Evolutionary conservation across 257 asterid species (phyloP).

Genomic region (Primulina eburnea): DNA sequence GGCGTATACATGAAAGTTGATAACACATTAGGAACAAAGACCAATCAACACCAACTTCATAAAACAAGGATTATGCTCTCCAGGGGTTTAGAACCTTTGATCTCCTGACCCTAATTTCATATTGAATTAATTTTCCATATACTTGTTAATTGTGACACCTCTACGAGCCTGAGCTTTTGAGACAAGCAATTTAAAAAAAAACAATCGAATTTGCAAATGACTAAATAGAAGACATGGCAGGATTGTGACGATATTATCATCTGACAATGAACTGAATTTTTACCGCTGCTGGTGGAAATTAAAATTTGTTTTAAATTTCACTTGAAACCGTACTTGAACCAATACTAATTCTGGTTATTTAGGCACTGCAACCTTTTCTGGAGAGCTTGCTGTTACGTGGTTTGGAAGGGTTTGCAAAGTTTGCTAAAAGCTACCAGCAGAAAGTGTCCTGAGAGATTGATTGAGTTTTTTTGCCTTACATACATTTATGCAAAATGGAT

Average conservation of each 20-base stretch:
- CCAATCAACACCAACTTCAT: background rate
- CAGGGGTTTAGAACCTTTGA: background rate
- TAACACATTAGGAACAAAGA: background rate
- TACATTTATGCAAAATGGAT: constrained; percentile 9
- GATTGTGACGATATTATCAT: too few relatives aligned
- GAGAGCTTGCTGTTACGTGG: constrained; percentile 67
- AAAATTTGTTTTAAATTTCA: background rate
- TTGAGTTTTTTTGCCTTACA: constrained; percentile 13
- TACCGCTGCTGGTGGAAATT: background rate
- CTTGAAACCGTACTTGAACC: background rate
- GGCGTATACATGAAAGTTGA: background rate
- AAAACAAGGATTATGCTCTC: background rate
- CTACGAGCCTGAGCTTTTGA: background rate
- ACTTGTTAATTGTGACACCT: background rate
- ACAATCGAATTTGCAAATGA: background rate
- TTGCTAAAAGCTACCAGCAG: constrained; percentile 53
- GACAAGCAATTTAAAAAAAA: background rate
- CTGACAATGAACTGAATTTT: background rate
- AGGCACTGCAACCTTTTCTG: constrained; percentile 85
- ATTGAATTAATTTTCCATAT: too few relatives aligned
- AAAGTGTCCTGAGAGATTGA: constrained; percentile 20
- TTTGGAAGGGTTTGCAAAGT: constrained; percentile 57
- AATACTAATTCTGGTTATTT: constrained; percentile 20
- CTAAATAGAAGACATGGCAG: too few relatives aligned
- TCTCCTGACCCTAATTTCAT: background rate